Evolutionary conservation across 768 basidiomycete genomes (phyloP).

Genomic region (Mycena rebaudengoi): DNA sequence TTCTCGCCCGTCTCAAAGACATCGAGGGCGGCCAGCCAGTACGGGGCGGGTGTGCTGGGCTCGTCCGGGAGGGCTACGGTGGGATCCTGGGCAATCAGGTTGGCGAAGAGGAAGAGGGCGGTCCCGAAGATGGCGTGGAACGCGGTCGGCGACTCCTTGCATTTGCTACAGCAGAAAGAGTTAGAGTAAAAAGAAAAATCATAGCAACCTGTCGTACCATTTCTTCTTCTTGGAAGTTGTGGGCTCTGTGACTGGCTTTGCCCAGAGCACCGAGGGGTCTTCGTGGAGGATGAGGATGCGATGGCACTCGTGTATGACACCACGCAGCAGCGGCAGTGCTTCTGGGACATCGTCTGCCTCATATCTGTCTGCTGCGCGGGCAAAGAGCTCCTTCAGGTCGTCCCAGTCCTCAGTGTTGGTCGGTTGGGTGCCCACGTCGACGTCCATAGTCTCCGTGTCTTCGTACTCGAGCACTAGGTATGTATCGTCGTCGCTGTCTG

Average conservation of each 20-base stretch:
- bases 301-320: conserved; percentile 73
- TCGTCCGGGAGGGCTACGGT: conserved; percentile 63
- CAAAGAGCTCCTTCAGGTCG: conserved; percentile 70
- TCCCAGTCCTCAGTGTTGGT: conserved; percentile 64
- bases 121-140: conserved; percentile 75
- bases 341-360: conserved; percentile 61
- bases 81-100: conserved; percentile 61
- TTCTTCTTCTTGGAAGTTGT: too few relatives aligned
- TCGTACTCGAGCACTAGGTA: conserved; percentile 19
- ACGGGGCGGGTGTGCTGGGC: conserved; percentile 57
- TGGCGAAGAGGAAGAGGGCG: conserved; percentile 70
- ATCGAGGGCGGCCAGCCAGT: conserved; percentile 76
- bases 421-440: not conserved
- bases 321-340: conserved; percentile 64
- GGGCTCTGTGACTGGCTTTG: too few relatives aligned
- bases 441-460: conserved; percentile 18
- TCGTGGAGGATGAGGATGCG: conserved; percentile 63
- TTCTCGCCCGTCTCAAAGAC: conserved; percentile 76
- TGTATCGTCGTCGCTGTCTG: conserved; percentile 15
- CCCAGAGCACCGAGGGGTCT: conserved; percentile 64
- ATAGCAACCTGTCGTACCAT: conserved; percentile 15
- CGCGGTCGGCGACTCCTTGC: conserved; percentile 64
- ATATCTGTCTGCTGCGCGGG: conserved; percentile 62
- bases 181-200: conserved; percentile 15
- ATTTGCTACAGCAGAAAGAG: conserved; percentile 38